Evolutionary conservation across 768 basidiomycete genomes (phyloP).

Genomic region (Lentinula lateritia): DNA sequence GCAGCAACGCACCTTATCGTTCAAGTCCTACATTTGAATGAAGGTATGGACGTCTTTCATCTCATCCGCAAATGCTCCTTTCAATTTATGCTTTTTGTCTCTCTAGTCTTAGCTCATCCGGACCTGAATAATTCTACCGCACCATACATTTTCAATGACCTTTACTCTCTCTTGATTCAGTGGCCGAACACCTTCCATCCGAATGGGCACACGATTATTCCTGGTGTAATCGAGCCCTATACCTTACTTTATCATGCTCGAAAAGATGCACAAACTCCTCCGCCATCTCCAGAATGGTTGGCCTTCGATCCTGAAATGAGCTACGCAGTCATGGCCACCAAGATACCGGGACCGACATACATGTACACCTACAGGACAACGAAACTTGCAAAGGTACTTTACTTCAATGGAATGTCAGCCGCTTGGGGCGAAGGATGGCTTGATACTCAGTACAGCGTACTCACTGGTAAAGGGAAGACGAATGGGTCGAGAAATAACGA

Average conservation of each 20-base stretch:
- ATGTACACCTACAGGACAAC: slow-evolving; percentile 16
- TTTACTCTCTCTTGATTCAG: slow-evolving; percentile 13
- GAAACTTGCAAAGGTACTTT: slow-evolving; percentile 12
- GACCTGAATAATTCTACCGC: slow-evolving; percentile 8
- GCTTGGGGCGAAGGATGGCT: slow-evolving; percentile 16
- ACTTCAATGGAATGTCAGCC: slow-evolving; percentile 15
- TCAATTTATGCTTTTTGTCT: neutral
- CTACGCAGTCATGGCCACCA: slow-evolving; percentile 16
- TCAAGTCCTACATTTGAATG: neutral
- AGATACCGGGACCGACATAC: slow-evolving; percentile 10
- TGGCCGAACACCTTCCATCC: slow-evolving; percentile 12
- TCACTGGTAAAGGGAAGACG: slow-evolving; percentile 13
- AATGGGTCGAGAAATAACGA: slow-evolving; percentile 9
- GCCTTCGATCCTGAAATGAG: slow-evolving; percentile 21
- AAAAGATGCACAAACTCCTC: slow-evolving; percentile 10
- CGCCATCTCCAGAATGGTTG: slow-evolving; percentile 20
- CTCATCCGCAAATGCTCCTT: neutral
- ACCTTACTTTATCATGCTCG: slow-evolving; percentile 20
- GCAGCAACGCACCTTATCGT: neutral
- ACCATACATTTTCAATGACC: slow-evolving; percentile 14
- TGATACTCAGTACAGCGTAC: slow-evolving; percentile 18
- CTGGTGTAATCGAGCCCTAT: slow-evolving; percentile 11
- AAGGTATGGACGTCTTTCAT: neutral
- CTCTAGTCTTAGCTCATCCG: neutral
- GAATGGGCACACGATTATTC: slow-evolving; percentile 18